Conservation (phyloP, 2,329 filamentous ascomycete genomes). For the Intubia oerlemansii region DNA sequence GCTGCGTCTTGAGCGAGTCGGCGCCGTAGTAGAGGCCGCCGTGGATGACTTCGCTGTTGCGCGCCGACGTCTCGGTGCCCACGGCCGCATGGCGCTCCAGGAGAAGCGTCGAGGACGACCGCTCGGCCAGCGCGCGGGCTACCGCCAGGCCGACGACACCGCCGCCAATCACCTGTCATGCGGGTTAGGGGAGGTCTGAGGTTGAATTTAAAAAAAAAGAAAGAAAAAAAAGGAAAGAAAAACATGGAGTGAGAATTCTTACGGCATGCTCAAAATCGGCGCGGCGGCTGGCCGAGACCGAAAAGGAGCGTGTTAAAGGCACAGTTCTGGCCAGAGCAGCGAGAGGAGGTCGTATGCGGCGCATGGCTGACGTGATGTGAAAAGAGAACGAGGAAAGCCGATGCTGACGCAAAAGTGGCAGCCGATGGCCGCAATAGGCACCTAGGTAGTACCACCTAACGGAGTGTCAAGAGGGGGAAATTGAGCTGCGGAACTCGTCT, state of each 20-base stretch:
- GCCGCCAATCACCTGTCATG: slow-evolving; percentile 30
- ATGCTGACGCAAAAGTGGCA: too few relatives aligned
- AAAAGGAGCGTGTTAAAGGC: slow-evolving; percentile 2
- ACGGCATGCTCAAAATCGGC: slow-evolving; percentile 5
- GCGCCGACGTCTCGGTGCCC: slow-evolving; percentile 71
- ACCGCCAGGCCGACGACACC: slow-evolving; percentile 62
- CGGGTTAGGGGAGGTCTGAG: neutral
- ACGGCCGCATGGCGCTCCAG: slow-evolving; percentile 58
- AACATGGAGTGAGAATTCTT: too few relatives aligned
- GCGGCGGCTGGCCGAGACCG: neutral
- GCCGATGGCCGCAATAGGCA: too few relatives aligned
- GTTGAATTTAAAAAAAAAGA: neutral
- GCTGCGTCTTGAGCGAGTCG: slow-evolving; percentile 53
- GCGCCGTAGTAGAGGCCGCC: slow-evolving; percentile 80
- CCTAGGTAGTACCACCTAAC: too few relatives aligned
- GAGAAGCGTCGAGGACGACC: slow-evolving; percentile 44
- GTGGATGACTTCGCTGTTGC: slow-evolving; percentile 93
- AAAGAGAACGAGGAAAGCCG: too few relatives aligned
- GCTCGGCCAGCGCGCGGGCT: slow-evolving; percentile 43
- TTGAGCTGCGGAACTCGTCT: too few relatives aligned
- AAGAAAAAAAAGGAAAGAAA: neutral
- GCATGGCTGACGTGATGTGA: too few relatives aligned
- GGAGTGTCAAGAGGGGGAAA: too few relatives aligned
- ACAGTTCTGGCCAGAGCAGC: too few relatives aligned
- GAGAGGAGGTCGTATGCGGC: too few relatives aligned